phyloP scores from a whole-genome alignment of 2,329 filamentous ascomycete genomes.

The Sphaerostilbella broomeana region DNA sequence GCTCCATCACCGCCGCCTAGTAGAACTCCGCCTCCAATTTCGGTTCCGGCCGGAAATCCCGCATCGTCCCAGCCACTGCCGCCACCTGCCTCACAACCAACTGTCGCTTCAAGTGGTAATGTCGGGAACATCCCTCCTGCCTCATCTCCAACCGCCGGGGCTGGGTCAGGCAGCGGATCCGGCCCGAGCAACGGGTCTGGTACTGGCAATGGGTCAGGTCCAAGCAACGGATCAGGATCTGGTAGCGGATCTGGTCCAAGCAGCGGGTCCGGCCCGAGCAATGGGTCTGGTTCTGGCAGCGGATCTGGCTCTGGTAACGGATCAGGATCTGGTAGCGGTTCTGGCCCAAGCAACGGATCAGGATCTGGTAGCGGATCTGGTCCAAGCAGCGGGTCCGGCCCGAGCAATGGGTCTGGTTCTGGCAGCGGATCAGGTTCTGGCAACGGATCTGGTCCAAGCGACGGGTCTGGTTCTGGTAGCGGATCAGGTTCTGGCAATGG shows the following conservation, averaged over 20 bases:
- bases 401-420: background rate
- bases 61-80: too few species aligned
- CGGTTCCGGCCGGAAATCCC: too few species aligned
- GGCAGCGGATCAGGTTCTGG: too few species aligned
- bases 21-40: background rate
- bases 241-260: background rate
- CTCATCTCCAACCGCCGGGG: too few species aligned
- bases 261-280: background rate
- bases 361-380: background rate
- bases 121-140: too few species aligned
- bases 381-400: background rate
- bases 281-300: background rate
- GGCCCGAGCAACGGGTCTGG: background rate
- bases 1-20: background rate
- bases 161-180: background rate
- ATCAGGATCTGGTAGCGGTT: background rate
- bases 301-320: background rate
- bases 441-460: too few species aligned
- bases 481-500: too few species aligned
- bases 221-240: background rate
- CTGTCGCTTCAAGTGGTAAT: too few species aligned
- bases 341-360: background rate
- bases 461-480: too few species aligned
- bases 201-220: background rate
- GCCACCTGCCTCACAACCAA: too few species aligned